Conservation (phyloP, 23 red algal species). For the Chondrus crispus region DNA sequence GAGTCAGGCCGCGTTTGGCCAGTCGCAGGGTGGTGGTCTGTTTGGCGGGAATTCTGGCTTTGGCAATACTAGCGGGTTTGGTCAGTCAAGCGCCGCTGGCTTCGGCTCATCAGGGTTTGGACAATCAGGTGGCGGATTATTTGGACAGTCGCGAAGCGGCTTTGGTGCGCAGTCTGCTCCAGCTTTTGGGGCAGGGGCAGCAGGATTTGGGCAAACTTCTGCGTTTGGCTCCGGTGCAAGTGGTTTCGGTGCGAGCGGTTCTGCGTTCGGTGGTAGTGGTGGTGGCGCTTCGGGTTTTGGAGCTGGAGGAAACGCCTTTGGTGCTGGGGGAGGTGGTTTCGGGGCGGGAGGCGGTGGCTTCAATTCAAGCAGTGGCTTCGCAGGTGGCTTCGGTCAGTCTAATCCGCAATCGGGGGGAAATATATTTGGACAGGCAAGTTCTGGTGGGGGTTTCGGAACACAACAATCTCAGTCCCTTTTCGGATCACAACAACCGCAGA, state of each 20-base stretch:
- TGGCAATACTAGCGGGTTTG: conserved; percentile 5
- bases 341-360: background rate
- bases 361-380: background rate
- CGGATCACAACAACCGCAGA: background rate
- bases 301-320: background rate
- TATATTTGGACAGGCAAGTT: background rate
- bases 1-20: conserved; percentile 6
- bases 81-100: background rate
- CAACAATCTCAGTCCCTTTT: background rate
- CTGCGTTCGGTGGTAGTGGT: background rate
- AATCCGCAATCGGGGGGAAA: background rate
- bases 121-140: conserved; percentile 21
- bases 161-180: conserved; percentile 2
- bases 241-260: background rate
- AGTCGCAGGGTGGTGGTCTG: background rate
- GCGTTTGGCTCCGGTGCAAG: background rate
- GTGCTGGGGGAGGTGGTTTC: background rate
- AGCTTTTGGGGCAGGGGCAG: background rate
- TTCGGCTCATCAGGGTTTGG: conserved; percentile 39
- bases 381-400: background rate
- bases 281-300: background rate
- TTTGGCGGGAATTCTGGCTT: conserved; percentile 49
- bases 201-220: background rate
- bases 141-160: background rate
- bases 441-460: background rate